phyloP scores from a whole-genome alignment of 305 asterid species.

The Fraxinus greggii region DNA sequence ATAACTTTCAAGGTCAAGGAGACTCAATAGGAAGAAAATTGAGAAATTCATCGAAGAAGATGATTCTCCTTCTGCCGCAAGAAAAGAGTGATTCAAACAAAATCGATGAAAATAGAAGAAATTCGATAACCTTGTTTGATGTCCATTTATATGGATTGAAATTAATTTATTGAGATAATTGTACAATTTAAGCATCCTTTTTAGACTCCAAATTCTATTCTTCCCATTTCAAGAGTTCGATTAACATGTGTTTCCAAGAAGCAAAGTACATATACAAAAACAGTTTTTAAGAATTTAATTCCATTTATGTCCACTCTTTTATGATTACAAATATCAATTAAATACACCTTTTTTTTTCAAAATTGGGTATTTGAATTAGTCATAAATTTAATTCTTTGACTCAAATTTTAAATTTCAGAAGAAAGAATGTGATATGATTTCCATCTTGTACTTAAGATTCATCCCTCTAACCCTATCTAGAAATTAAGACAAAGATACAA shows the following conservation, averaged over 20 bases:
- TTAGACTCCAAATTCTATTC: not conserved
- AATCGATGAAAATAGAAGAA: not conserved
- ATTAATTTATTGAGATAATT: not conserved
- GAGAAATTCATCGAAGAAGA: not conserved
- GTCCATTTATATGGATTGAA: not conserved
- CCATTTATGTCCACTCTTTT: not conserved
- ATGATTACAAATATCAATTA: not conserved
- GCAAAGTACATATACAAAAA: not conserved
- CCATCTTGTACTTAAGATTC: conserved; percentile 14
- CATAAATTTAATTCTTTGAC: not conserved
- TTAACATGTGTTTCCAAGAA: not conserved
- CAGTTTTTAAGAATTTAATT: not conserved
- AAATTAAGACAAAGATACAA: conserved; percentile 28
- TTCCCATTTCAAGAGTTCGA: not conserved
- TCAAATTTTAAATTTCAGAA: not conserved
- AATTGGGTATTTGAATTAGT: not conserved
- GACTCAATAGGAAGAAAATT: not conserved
- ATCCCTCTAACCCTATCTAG: conserved; percentile 19
- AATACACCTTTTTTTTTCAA: not conserved
- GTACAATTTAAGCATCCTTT: not conserved
- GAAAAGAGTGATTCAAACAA: not conserved
- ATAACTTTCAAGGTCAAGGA: not conserved
- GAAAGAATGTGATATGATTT: conserved; percentile 8
- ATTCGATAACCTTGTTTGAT: not conserved
- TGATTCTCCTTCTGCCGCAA: not conserved